phyloP scores from a whole-genome alignment of 2,329 filamentous ascomycete species.

The Hypomyces perniciosus region DNA sequence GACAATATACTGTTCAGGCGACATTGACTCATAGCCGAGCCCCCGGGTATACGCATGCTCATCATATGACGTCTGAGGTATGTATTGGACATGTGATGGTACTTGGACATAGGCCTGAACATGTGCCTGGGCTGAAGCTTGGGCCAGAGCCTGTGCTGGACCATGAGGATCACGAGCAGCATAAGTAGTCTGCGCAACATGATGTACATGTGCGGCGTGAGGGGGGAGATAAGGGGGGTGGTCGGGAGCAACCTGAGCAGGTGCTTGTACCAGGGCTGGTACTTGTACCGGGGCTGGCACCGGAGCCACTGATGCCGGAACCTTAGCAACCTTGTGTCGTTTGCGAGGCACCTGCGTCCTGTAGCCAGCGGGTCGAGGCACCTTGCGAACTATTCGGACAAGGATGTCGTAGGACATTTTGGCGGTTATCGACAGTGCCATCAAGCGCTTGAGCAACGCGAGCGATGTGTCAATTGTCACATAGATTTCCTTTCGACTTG shows the following conservation, averaged over 20 bases:
- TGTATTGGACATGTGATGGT: background rate
- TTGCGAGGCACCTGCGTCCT: background rate
- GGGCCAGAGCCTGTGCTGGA: background rate
- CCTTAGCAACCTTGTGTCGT: background rate
- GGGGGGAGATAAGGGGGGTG: too few species aligned
- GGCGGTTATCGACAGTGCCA: constrained; percentile 27
- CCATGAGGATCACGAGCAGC: too few species aligned
- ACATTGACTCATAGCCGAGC: background rate
- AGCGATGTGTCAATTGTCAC: constrained; percentile 31
- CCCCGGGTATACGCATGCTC: background rate
- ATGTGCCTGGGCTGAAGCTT: background rate
- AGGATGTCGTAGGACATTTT: constrained; percentile 31
- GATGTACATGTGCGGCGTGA: too few species aligned
- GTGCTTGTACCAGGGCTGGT: background rate
- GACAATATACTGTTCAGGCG: background rate
- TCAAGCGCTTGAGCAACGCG: constrained; percentile 26
- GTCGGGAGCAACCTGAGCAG: background rate
- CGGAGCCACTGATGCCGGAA: background rate
- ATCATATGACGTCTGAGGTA: background rate
- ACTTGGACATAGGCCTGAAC: background rate
- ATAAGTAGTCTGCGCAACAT: too few species aligned
- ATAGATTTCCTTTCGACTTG: constrained; percentile 33
- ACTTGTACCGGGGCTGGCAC: background rate
- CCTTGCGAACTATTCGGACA: constrained; percentile 22
- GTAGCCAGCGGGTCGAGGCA: constrained; percentile 18